Percentiles rank a stretch among this genome's conserved stretches.
Evolutionary conservation across 768 basidiomycete genomes (phyloP).

Genomic region (Mrakia hoshinonis): DNA sequence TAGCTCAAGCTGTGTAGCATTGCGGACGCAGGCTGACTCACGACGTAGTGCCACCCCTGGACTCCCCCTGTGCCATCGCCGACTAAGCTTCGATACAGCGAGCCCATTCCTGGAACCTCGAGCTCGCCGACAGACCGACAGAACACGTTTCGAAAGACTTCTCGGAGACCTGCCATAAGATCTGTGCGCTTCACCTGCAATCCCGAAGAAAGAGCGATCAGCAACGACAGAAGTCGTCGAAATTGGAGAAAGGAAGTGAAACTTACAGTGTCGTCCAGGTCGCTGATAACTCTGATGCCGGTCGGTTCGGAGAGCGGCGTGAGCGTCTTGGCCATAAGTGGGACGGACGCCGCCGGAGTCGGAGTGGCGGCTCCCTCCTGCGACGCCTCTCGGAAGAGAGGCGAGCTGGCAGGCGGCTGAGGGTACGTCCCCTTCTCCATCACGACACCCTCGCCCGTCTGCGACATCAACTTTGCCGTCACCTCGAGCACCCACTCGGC

Average conservation of each 20-base stretch:
- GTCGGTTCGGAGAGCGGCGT: constrained; percentile 13
- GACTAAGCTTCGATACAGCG: constrained; percentile 65
- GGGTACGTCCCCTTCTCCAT: background rate
- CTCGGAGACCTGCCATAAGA: constrained; percentile 66
- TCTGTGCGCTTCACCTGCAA: constrained; percentile 57
- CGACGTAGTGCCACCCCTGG: constrained; percentile 26
- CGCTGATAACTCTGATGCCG: constrained; percentile 69
- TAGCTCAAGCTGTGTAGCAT: background rate
- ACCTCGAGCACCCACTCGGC: constrained; percentile 23
- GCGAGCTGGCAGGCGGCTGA: background rate
- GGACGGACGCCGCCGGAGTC: background rate
- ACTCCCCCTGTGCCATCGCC: constrained; percentile 10
- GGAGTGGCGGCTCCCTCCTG: background rate
- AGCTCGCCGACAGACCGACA: constrained; percentile 72
- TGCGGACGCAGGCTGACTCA: background rate
- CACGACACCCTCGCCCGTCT: background rate
- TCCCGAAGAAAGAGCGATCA: background rate
- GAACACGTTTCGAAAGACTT: constrained; percentile 82
- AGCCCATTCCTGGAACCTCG: constrained; percentile 71
- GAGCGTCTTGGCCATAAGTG: constrained; percentile 26
- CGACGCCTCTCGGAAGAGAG: background rate
- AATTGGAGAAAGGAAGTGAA: too few relatives aligned
- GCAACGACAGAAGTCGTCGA: background rate
- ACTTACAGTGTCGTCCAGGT: constrained; percentile 74
- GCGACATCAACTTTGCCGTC: constrained; percentile 21